Base-by-base conservation (phyloP, 2,329 filamentous ascomycete genomes). In the Aspergillus arachidicola region DNA sequence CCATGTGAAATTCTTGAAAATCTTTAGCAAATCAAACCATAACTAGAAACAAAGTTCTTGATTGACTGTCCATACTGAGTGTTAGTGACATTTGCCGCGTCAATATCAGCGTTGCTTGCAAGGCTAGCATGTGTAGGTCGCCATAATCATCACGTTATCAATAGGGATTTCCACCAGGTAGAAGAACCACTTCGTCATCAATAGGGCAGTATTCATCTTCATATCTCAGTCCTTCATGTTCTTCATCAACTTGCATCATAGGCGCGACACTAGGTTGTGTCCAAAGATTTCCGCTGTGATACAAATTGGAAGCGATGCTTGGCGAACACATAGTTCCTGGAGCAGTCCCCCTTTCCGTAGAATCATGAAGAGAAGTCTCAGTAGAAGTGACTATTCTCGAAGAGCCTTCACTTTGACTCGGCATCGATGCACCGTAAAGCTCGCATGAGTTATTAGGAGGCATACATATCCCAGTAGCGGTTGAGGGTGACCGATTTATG, bases 171-270 rank as follows among this genome's bases (percentile, higher is more conserved):
- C 28, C n/a, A n/a, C 23, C 30, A 23, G 60, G 57, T 12, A 58
- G 38, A 38, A 65, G 55, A 12, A 65, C 48, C 58, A 65, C 43
- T 48, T 65, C 63, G 23, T 65, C 63, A n/a, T 55, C 41, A 14
- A 53, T 51, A 7, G 38, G 5, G 48, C 32, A 55, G 19, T 56
- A 14, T 7, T 36, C 55, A 38, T 61, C 53, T 23, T 58, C 54
- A 11, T 54, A 36, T 23, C 59, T 46, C n/a, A 9, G n/a, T 10
- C 41, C 32, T 43, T 54, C 32, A 14, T 9, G n/a, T 21, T 50
- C 32, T 32, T 32, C 36, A 7, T 36, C 16, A 14, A 30, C 11
- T 21, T 28, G 23, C 16, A 51, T 32, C 9, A 19, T n/a, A 12
- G 34, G 30, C 19, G 19, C 9, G 11, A n/a, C 48, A 34, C n/a